Base-by-base conservation (phyloP, 129 eudicot genomes). In the Calendula officinalis region DNA sequence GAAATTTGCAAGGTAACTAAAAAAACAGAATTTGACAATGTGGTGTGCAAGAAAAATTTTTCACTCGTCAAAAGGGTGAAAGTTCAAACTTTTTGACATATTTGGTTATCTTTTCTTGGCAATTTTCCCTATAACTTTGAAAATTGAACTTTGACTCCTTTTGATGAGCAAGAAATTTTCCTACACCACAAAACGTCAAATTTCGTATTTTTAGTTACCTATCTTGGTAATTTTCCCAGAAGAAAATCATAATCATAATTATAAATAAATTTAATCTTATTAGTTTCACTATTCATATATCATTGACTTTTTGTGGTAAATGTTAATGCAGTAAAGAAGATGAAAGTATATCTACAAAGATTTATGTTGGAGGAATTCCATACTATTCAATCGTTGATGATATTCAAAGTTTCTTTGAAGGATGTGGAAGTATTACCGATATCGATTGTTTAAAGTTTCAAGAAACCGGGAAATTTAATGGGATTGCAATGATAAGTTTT, bases 311-410 rank as follows among this genome's bases (percentile, higher is more conserved):
- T 17, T 40, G 14, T 50, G 67, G 56, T 53, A 40, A 13, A 30
- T 57, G 22, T 27, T 79, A 27, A 77, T 60, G 64, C 91, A 86
- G 94, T 68, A 79, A 78, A 61, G 83, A 69, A 50, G 80, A 62
- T 56, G 42, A 40, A 51, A 83, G 79, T 48, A 43, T 57, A 42
- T 71, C 83, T 33, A 75, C 79, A 22, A 91, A 85, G 75, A 81
- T 92, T 50, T 92, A 88, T 77, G 98, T 92, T 48, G 98, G 98
- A 69, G 98, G 96, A 70, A 92, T 92, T 72, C 98, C 98, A 35
- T 92, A 83, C 75, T 88, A 85, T 76, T 92, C 96, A 9, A 92
- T 84, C 4, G 96, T 88, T 72, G 98, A 92, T 73, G 98, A 92
- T 79, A 92, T 92, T 52, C 75, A 77, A 71, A 92, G 96, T 75